Evolutionary conservation across 495 filamentous ascomycete species (phyloP).

Genomic region (Margaritispora aquatica): DNA sequence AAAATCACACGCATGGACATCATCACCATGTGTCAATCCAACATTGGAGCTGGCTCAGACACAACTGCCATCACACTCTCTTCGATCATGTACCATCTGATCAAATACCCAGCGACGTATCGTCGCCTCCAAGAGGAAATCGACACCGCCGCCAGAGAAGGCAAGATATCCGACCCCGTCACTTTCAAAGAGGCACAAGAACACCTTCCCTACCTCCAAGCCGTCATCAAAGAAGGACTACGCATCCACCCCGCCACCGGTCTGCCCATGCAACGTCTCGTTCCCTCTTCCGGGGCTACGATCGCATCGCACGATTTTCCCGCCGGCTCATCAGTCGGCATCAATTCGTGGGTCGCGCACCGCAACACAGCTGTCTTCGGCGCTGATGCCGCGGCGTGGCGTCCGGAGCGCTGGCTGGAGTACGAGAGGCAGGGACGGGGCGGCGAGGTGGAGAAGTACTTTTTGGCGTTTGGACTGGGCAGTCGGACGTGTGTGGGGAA

Average conservation of each 20-base stretch:
- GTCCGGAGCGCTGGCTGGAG: conserved; percentile 48
- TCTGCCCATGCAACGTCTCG: conserved; percentile 48
- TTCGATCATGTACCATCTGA: conserved; percentile 43
- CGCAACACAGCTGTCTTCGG: conserved; percentile 42
- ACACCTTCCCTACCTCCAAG: conserved; percentile 52
- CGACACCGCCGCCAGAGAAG: conserved; percentile 27
- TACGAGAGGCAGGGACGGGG: conserved; percentile 9
- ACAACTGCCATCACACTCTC: conserved; percentile 47
- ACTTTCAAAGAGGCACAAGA: conserved; percentile 46
- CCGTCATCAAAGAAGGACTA: conserved; percentile 58
- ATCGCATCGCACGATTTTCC: conserved; percentile 46
- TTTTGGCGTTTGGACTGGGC: conserved; percentile 50
- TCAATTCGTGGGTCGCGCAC: conserved; percentile 48
- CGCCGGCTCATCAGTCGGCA: conserved; percentile 47
- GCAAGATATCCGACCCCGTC: conserved; percentile 22
- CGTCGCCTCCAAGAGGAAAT: conserved; percentile 40
- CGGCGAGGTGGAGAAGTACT: conserved; percentile 31
- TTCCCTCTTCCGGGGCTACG: conserved; percentile 44
- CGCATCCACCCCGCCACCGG: conserved; percentile 50
- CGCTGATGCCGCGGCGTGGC: conserved; percentile 31
- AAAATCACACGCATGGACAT: conserved; percentile 44
- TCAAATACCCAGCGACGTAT: conserved; percentile 32
- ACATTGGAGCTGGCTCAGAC: conserved; percentile 50
- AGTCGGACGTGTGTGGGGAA: conserved; percentile 59
- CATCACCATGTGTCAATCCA: conserved; percentile 41